These are phyloP conservation scores for Colletotrichum gigasporum DNA, from an alignment of 2,329 filamentous ascomycete genomes.

Conservation along the genomic window DNA sequence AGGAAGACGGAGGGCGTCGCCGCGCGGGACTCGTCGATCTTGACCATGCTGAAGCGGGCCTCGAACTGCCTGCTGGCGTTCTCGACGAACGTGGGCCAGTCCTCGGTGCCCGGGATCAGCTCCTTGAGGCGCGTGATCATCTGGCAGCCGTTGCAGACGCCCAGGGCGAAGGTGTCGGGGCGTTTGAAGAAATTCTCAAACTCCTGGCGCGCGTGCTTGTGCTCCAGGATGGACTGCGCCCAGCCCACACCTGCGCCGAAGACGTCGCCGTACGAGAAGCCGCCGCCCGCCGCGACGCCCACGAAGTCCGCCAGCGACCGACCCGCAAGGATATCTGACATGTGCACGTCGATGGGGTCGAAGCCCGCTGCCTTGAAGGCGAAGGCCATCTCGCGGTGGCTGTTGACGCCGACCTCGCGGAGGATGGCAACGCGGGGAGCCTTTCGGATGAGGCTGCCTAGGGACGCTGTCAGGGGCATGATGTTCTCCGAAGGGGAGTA, in stretches of 20 bases:
- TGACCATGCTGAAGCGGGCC: constrained; percentile 86
- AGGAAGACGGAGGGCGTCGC: constrained; percentile 81
- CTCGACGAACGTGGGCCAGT: constrained; percentile 88
- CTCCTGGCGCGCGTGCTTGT: constrained; percentile 77
- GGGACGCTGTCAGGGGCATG: constrained; percentile 68
- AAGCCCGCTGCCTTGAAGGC: constrained; percentile 93
- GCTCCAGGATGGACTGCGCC: constrained; percentile 92
- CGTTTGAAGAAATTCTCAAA: constrained; percentile 89
- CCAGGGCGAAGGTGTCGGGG: constrained; percentile 89
- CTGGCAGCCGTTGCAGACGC: constrained; percentile 98
- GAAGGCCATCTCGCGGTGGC: constrained; percentile 97
- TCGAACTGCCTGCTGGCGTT: constrained; percentile 92
- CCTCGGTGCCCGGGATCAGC: constrained; percentile 83
- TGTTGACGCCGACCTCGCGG: constrained; percentile 94
- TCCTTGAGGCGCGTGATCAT: constrained; percentile 84
- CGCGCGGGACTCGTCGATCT: constrained; percentile 62
- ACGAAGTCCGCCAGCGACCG: constrained; percentile 84
- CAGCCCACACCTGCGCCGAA: constrained; percentile 95
- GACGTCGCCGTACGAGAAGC: constrained; percentile 90
- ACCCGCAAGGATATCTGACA: constrained; percentile 88
- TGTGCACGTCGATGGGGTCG: constrained; percentile 91
- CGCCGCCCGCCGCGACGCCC: constrained; percentile 93
- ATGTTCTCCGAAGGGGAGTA: constrained; percentile 83
- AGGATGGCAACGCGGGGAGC: constrained; percentile 87
- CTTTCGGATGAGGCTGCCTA: constrained; percentile 62